phyloP scores from a whole-genome alignment of 257 asterid genomes.

The Phtheirospermum japonicum region DNA sequence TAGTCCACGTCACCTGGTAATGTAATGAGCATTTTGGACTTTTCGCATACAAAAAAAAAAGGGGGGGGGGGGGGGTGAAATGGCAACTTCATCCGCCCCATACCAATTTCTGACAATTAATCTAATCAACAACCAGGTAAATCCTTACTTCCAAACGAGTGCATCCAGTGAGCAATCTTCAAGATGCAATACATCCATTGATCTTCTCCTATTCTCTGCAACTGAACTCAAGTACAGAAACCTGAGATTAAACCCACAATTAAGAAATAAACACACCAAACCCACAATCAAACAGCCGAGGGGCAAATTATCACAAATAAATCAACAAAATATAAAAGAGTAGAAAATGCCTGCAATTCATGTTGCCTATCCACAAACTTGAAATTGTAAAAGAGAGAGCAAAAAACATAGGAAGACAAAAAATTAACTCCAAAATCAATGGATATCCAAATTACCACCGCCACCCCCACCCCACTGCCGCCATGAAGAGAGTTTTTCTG shows the following conservation, averaged over 20 bases:
- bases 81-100: no score
- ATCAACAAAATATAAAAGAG: neutral
- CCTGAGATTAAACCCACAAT: conserved; percentile 49
- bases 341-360: no score
- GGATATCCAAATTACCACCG: no score
- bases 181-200: conserved; percentile 75
- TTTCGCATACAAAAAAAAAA: no score
- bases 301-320: conserved; percentile 11
- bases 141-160: conserved; percentile 89
- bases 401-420: no score
- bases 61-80: no score
- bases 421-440: no score
- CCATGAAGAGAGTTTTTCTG: no score
- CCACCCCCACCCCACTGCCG: no score
- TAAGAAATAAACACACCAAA: conserved; percentile 14
- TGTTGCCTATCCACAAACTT: no score
- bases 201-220: conserved; percentile 82
- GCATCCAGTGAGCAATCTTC: conserved; percentile 93
- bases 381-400: conserved; percentile 35
- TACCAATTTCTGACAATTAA: conserved; percentile 5
- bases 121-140: conserved; percentile 25
- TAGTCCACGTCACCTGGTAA: no score
- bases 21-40: no score
- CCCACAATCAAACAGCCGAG: conserved; percentile 8
- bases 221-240: conserved; percentile 82